Percentiles rank a stretch among this genome's conserved stretches.
Conservation (phyloP, 176 grass and related monocot species). For the Metroxylon sagu region DNA sequence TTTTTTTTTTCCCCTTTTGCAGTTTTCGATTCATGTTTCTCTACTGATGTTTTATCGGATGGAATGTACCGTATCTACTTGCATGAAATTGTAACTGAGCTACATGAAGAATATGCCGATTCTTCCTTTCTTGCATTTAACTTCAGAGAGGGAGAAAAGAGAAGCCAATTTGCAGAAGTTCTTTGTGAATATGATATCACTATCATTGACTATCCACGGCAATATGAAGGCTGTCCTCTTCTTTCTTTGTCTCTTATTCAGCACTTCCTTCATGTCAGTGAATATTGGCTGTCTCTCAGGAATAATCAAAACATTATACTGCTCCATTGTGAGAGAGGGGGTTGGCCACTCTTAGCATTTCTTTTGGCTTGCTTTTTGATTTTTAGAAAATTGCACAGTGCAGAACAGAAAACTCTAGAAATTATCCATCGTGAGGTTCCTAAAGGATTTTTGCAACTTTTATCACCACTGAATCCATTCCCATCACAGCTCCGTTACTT, state of each 20-base stretch:
- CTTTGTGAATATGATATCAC: constrained; percentile 66
- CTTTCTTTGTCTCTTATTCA: constrained; percentile 85
- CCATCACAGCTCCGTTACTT: constrained; percentile 90
- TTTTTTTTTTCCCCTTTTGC: constrained; percentile 24
- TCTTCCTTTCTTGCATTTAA: constrained; percentile 91
- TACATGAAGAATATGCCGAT: constrained; percentile 70
- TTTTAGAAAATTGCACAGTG: constrained; percentile 69
- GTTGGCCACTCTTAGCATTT: constrained; percentile 92
- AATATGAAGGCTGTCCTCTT: constrained; percentile 92
- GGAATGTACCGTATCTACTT: constrained; percentile 87
- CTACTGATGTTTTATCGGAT: constrained; percentile 77
- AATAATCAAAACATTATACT: constrained; percentile 80
- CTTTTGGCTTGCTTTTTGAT: constrained; percentile 81
- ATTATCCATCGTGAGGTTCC: constrained; percentile 84
- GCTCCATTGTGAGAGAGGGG: constrained; percentile 89
- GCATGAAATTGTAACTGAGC: constrained; percentile 67
- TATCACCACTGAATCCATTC: constrained; percentile 87
- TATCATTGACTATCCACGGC: constrained; percentile 81
- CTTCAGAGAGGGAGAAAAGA: constrained; percentile 90
- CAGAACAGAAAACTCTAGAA: constrained; percentile 82
- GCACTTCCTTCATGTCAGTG: constrained; percentile 76
- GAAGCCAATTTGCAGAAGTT: constrained; percentile 77
- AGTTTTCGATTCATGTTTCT: constrained; percentile 99
- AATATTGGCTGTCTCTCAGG: constrained; percentile 61
- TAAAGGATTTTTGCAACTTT: constrained; percentile 87